Conservation (phyloP, 2,329 filamentous ascomycete species). For the Penicillium sp. region DNA sequence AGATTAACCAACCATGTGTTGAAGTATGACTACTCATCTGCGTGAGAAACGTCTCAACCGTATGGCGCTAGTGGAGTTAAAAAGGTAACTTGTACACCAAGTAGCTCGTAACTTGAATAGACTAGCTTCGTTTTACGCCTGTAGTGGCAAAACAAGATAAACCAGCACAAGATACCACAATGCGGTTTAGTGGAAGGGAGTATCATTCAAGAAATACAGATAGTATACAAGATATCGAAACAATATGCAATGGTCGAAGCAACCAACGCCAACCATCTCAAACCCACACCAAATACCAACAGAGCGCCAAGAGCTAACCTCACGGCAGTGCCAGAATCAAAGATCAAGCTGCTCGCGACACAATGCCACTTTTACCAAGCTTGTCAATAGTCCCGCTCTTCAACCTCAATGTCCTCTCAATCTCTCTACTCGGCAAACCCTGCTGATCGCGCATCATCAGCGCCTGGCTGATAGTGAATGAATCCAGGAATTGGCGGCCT, state of each 20-base stretch:
- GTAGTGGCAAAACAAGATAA: too few relatives aligned
- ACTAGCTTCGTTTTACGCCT: too few relatives aligned
- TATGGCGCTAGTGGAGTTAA: neutral
- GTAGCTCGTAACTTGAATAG: too few relatives aligned
- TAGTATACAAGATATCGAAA: neutral
- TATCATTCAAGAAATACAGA: neutral
- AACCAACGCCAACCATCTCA: neutral
- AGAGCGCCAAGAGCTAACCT: neutral
- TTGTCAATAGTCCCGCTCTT: slow-evolving; percentile 45
- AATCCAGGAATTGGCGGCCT: slow-evolving; percentile 51
- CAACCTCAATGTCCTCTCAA: slow-evolving; percentile 49
- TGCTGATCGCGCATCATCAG: slow-evolving; percentile 50
- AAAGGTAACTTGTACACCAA: too few relatives aligned
- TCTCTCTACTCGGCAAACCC: slow-evolving; percentile 35
- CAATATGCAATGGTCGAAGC: neutral
- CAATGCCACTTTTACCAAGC: slow-evolving; percentile 38
- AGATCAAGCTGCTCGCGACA: slow-evolving; percentile 24
- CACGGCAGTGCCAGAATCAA: neutral
- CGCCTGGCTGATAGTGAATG: slow-evolving; percentile 51
- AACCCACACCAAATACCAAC: neutral
- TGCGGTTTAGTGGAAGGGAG: neutral
- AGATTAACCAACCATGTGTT: neutral
- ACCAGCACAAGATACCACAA: neutral
- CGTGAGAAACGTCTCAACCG: neutral
- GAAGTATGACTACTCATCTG: neutral